These are phyloP conservation scores for Diophrys sp. DNA, from an alignment of 73 alveolate species.

Conservation along the genomic window DNA sequence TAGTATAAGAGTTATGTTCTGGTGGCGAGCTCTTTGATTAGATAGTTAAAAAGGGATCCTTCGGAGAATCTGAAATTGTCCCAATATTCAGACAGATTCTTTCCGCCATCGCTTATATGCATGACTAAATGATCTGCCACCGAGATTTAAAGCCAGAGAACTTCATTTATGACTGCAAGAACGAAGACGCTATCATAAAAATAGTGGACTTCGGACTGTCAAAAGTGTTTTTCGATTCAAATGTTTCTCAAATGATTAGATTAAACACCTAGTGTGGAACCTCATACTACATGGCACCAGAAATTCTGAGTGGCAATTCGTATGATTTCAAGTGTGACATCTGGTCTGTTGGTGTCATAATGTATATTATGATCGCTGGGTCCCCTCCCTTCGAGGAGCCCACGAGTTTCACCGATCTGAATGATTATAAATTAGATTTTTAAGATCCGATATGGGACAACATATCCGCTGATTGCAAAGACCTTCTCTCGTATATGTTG, in stretches of 20 bases:
- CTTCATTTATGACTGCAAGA: slow-evolving; percentile 68
- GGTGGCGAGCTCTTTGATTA: slow-evolving; percentile 95
- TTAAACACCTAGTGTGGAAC: background rate
- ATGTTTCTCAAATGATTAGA: no score
- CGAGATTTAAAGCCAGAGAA: slow-evolving; percentile 94
- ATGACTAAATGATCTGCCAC: slow-evolving; percentile 11
- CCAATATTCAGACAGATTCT: slow-evolving; percentile 26
- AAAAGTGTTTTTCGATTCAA: background rate
- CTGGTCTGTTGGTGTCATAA: background rate
- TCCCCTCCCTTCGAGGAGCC: background rate
- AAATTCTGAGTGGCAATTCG: background rate
- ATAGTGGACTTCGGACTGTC: slow-evolving; percentile 19
- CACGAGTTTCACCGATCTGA: no score
- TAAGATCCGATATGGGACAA: background rate
- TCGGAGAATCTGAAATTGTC: slow-evolving; percentile 85
- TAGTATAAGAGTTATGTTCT: slow-evolving; percentile 81
- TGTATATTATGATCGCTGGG: background rate
- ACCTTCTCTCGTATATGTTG: slow-evolving; percentile 5
- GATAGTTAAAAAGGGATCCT: slow-evolving; percentile 69
- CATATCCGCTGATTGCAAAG: slow-evolving; percentile 6
- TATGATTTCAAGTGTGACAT: background rate
- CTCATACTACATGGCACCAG: background rate
- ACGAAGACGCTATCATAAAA: slow-evolving; percentile 46
- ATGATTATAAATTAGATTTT: background rate
- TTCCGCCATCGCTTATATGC: slow-evolving; percentile 10